Conservation (phyloP, 2,329 filamentous ascomycete genomes). For the Fusarium nygamai region DNA sequence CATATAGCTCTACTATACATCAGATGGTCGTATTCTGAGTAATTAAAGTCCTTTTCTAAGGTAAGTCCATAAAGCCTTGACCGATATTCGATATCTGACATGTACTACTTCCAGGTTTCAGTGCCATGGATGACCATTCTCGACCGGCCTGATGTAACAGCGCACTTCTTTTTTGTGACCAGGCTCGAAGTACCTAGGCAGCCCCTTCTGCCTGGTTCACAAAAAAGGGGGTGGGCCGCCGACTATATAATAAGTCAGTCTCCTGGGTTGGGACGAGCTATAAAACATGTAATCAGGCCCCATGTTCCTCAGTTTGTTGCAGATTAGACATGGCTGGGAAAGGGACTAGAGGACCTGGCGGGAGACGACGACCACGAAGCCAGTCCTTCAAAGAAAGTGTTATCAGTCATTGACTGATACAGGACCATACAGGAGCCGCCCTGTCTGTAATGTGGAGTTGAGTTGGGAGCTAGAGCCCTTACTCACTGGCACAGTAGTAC, state of each 20-base stretch:
- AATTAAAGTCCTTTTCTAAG: fast-evolving
- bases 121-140: too few species aligned
- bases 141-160: not conserved
- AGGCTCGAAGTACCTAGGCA: not conserved
- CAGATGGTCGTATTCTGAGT: fast-evolving
- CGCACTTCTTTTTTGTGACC: not conserved
- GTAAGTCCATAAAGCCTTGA: not conserved
- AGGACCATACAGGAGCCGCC: not conserved
- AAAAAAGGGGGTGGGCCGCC: not conserved
- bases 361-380: not conserved
- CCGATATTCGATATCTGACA: not conserved
- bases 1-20: not conserved
- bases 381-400: not conserved
- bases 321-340: not conserved
- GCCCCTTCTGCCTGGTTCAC: not conserved
- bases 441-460: not conserved
- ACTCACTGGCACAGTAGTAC: not conserved
- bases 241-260: not conserved
- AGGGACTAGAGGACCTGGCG: not conserved
- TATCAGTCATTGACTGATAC: not conserved
- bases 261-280: not conserved
- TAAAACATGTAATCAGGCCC: not conserved
- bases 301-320: not conserved
- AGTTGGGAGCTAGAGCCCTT: not conserved
- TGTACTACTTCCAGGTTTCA: not conserved